Evolutionary conservation across 768 basidiomycete species (phyloP).

Genomic region (Amanita subjunquillea): DNA sequence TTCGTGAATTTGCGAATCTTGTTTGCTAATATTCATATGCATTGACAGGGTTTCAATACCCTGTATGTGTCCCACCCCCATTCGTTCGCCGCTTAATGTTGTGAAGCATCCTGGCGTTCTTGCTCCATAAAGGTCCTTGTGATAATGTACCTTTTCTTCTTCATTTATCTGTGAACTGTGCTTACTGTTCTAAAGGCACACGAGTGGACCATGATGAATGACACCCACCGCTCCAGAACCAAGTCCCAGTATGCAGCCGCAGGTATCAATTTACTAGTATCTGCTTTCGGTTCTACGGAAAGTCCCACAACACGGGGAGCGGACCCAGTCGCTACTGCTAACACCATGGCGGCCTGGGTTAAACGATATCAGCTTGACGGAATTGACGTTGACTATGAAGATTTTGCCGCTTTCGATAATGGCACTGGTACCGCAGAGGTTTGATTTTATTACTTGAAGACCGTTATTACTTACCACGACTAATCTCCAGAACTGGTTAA

Average conservation of each 20-base stretch:
- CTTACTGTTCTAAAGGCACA: background rate
- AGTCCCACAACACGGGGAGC: conserved; percentile 45
- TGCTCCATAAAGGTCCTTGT: conserved; percentile 42
- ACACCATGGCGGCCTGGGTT: conserved; percentile 57
- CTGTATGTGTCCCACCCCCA: background rate
- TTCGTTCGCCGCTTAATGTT: background rate
- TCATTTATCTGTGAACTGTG: background rate
- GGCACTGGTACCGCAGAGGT: conserved; percentile 44
- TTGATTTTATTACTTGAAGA: background rate
- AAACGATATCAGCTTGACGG: conserved; percentile 56
- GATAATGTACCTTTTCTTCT: conserved; percentile 31
- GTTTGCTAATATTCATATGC: background rate
- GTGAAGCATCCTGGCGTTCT: conserved; percentile 38
- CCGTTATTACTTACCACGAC: background rate
- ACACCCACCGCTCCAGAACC: conserved; percentile 18
- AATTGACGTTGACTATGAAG: conserved; percentile 71
- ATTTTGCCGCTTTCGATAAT: conserved; percentile 49
- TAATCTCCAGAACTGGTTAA: conserved; percentile 31
- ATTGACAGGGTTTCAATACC: conserved; percentile 1
- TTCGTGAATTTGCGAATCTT: conserved; percentile 15
- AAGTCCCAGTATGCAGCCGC: conserved; percentile 46
- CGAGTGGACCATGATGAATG: conserved; percentile 1
- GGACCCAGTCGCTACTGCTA: conserved; percentile 51
- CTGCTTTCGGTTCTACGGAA: conserved; percentile 50
- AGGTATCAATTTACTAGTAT: conserved; percentile 50